Conservation (phyloP, 768 basidiomycete species). For the Kwoniella europaea region DNA sequence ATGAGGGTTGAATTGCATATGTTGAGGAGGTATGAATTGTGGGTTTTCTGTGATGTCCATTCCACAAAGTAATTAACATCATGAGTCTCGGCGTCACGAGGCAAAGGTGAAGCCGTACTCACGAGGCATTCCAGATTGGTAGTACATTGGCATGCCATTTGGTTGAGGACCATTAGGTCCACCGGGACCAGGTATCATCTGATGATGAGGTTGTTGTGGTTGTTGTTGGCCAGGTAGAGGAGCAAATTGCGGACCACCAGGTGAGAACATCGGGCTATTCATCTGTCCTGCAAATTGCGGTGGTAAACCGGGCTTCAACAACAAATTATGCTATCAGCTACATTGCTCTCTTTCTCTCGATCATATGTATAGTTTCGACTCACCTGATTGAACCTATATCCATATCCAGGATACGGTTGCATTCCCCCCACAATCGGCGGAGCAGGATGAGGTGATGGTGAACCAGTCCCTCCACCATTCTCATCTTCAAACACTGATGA, state of each 20-base stretch:
- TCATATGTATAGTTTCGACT: background rate
- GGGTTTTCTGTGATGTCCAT: slow-evolving; percentile 27
- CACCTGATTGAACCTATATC: slow-evolving; percentile 35
- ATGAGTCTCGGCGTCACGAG: background rate
- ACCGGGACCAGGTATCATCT: slow-evolving; percentile 38
- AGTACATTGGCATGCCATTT: slow-evolving; percentile 51
- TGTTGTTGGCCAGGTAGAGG: slow-evolving; percentile 25
- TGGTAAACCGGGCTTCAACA: slow-evolving; percentile 30
- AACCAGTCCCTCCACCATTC: slow-evolving; percentile 17
- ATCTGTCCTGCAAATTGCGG: slow-evolving; percentile 36
- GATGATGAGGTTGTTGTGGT: slow-evolving; percentile 30
- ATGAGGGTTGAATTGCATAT: slow-evolving; percentile 43
- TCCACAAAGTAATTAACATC: background rate
- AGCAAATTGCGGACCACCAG: slow-evolving; percentile 30
- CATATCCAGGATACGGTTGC: slow-evolving; percentile 38
- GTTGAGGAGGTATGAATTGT: slow-evolving; percentile 45
- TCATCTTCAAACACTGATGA: slow-evolving; percentile 12
- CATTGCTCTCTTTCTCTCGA: background rate
- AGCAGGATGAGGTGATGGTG: slow-evolving; percentile 29
- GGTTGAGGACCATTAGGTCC: slow-evolving; percentile 29
- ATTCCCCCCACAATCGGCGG: slow-evolving; percentile 33
- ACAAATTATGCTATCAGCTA: background rate
- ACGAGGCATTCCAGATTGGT: slow-evolving; percentile 48
- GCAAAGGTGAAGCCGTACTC: background rate
- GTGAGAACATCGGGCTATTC: slow-evolving; percentile 45